phyloP scores from a whole-genome alignment of 768 basidiomycete species.

The Coprinopsis marcescibilis region DNA sequence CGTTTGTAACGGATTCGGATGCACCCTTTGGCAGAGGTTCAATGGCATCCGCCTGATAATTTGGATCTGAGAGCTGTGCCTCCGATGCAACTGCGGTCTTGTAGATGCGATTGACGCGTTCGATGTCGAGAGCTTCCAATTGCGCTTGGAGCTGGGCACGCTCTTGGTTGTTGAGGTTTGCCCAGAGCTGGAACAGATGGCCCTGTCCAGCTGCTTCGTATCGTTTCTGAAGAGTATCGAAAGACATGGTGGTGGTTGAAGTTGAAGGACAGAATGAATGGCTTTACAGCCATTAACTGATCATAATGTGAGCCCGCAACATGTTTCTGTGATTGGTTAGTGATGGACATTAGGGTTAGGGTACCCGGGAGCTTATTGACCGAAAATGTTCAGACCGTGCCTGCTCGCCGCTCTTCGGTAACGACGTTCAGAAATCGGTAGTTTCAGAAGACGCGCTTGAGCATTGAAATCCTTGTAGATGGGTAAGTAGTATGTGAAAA shows the following conservation, averaged over 20 bases:
- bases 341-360: conserved; percentile 1
- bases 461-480: no score
- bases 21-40: conserved; percentile 78
- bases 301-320: not conserved
- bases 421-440: no score
- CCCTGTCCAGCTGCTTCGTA: conserved; percentile 81
- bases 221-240: conserved; percentile 49
- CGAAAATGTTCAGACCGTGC: not conserved
- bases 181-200: conserved; percentile 88
- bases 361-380: not conserved
- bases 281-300: conserved; percentile 1
- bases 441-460: no score
- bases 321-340: not conserved
- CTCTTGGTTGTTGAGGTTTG: conserved; percentile 58
- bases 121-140: conserved; percentile 76
- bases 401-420: no score
- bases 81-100: conserved; percentile 68
- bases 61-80: conserved; percentile 37
- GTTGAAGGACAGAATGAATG: not conserved
- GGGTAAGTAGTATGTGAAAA: no score
- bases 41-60: conserved; percentile 45
- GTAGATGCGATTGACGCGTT: conserved; percentile 89
- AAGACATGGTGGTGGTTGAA: conserved; percentile 41
- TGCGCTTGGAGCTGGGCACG: conserved; percentile 61
- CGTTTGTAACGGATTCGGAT: conserved; percentile 53